Conservation (phyloP, 805 yeast species). For the Priceomyces medius region DNA sequence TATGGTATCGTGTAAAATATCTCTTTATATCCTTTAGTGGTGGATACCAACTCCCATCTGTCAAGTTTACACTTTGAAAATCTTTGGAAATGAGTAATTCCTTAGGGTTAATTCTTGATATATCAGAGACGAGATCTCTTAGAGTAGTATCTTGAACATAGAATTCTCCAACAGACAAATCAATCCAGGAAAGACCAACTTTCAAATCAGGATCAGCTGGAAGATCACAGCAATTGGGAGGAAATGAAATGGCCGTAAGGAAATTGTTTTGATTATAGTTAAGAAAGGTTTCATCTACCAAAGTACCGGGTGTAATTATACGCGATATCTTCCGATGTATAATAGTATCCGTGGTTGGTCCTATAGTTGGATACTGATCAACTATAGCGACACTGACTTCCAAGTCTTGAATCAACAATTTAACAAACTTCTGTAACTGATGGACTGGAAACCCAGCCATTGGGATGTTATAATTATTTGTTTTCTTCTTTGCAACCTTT, state of each 20-base stretch:
- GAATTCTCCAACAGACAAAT: conserved; percentile 79
- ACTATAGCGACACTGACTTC: conserved; percentile 76
- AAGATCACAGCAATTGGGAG: conserved; percentile 41
- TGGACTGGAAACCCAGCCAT: conserved; percentile 91
- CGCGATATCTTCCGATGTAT: conserved; percentile 72
- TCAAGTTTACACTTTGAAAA: conserved; percentile 37
- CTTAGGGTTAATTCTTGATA: conserved; percentile 76
- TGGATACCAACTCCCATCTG: conserved; percentile 53
- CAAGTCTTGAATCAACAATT: conserved; percentile 66
- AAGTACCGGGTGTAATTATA: conserved; percentile 88
- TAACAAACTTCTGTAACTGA: conserved; percentile 70
- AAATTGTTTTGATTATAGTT: conserved; percentile 71
- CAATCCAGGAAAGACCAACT: conserved; percentile 86
- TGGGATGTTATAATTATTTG: conserved; percentile 47
- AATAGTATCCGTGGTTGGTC: conserved; percentile 23
- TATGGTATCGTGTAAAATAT: conserved; percentile 58
- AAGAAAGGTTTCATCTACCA: conserved; percentile 81
- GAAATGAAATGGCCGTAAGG: conserved; percentile 63
- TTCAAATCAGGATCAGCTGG: conserved; percentile 40
- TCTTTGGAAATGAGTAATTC: conserved; percentile 66
- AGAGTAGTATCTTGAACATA: conserved; percentile 64
- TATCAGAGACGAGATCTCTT: conserved; percentile 62
- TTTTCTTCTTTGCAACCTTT: conserved; percentile 59
- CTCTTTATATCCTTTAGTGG: conserved; percentile 58
- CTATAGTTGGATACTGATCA: conserved; percentile 52